These are phyloP conservation scores for Tylopilus intermedius DNA, from an alignment of 768 basidiomycete species.

Conservation along the genomic window DNA sequence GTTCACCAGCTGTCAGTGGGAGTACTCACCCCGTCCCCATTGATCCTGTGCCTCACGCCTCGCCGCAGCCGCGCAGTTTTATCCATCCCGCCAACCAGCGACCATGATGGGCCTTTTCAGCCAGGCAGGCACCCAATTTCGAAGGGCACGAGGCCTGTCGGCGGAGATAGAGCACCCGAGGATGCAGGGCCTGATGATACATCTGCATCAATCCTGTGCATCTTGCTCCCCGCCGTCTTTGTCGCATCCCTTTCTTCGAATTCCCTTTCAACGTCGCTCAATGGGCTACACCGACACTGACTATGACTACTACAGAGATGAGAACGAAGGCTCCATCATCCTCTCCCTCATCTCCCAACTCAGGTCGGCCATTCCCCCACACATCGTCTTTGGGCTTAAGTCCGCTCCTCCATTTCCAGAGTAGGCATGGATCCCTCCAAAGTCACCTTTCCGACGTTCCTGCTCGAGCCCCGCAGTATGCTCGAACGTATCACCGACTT, in stretches of 20 bases:
- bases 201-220: conserved; percentile 82
- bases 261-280: conserved; percentile 5
- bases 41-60: conserved; percentile 13
- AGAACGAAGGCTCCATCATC: conserved; percentile 90
- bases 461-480: conserved; percentile 95
- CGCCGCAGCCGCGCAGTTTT: conserved; percentile 22
- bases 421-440: conserved; percentile 96
- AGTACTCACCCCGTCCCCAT: background rate
- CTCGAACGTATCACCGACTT: conserved; percentile 99
- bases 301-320: conserved; percentile 58
- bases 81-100: conserved; percentile 9
- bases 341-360: conserved; percentile 84
- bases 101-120: conserved; percentile 79
- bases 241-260: conserved; percentile 31
- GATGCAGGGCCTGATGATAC: conserved; percentile 88
- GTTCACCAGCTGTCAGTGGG: no score
- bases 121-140: conserved; percentile 60
- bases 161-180: conserved; percentile 68
- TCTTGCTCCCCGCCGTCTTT: conserved; percentile 25
- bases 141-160: conserved; percentile 63
- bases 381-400: conserved; percentile 7
- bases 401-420: conserved; percentile 35
- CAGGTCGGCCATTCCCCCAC: conserved; percentile 41
- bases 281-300: conserved; percentile 34
- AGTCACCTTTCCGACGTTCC: conserved; percentile 92